Conservation (phyloP, 495 filamentous ascomycete genomes). For the Penicillium lagena region DNA sequence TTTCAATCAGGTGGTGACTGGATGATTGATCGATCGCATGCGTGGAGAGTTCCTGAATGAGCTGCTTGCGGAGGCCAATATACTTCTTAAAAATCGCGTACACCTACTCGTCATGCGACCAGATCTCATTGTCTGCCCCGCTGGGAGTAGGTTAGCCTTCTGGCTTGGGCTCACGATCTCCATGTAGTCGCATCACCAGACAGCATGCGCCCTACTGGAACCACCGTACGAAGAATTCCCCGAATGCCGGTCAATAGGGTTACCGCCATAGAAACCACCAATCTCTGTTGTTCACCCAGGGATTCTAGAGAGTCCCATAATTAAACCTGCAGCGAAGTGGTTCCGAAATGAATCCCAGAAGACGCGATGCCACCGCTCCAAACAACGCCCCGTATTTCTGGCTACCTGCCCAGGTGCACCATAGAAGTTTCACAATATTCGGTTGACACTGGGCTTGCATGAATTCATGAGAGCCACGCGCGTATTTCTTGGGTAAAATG, state of each 20-base stretch:
- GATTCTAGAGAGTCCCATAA: constrained; percentile 52
- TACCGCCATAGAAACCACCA: constrained; percentile 53
- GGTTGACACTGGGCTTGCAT: constrained; percentile 36
- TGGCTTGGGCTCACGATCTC: constrained; percentile 47
- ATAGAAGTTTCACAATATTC: constrained; percentile 50
- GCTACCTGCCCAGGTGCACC: constrained; percentile 54
- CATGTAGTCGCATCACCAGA: constrained; percentile 54
- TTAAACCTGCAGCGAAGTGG: constrained; percentile 51
- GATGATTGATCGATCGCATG: too few relatives aligned
- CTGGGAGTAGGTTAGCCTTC: constrained; percentile 27
- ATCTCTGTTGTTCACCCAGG: constrained; percentile 58
- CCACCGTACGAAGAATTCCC: constrained; percentile 54
- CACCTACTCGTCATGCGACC: constrained; percentile 50
- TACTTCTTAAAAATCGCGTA: constrained; percentile 52
- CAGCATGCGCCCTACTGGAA: constrained; percentile 58
- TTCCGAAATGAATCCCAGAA: constrained; percentile 48
- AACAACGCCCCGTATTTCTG: constrained; percentile 54
- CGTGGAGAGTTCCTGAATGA: constrained; percentile 28
- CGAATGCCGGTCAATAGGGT: constrained; percentile 44
- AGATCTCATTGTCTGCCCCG: constrained; percentile 52
- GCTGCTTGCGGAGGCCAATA: constrained; percentile 42
- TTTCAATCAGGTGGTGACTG: too few relatives aligned
- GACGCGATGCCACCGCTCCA: constrained; percentile 55
- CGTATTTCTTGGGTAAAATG: constrained; percentile 49
- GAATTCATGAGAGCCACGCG: constrained; percentile 50